These are phyloP conservation scores for Zoysia pacifica DNA, from an alignment of 176 grass and related monocot genomes.

Conservation along the genomic window DNA sequence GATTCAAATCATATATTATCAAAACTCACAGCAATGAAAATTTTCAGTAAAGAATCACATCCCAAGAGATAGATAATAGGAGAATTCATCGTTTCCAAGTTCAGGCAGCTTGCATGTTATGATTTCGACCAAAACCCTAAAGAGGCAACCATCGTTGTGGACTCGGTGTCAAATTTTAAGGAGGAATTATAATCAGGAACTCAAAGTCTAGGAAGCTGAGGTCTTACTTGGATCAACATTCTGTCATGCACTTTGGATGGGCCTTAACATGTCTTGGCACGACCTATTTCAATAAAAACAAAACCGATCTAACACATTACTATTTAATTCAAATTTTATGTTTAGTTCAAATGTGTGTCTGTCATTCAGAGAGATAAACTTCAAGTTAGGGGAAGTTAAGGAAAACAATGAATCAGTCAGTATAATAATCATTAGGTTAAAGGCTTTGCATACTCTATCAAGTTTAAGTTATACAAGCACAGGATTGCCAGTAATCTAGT, in stretches of 20 bases:
- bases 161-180: conserved; percentile 30
- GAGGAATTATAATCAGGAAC: conserved; percentile 5
- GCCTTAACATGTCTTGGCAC: conserved; percentile 14
- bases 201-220: conserved; percentile 26
- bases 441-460: conserved; percentile 2
- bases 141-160: not conserved
- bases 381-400: conserved; percentile 16
- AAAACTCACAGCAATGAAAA: conserved; percentile 12
- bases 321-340: conserved; percentile 15
- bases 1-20: not conserved
- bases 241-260: conserved; percentile 28
- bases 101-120: conserved; percentile 31
- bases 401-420: not conserved
- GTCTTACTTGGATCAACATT: conserved; percentile 42
- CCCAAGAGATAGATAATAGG: too few relatives aligned
- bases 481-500: not conserved
- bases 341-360: conserved; percentile 6
- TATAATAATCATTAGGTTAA: conserved; percentile 2
- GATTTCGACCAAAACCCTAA: conserved; percentile 24
- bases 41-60: not conserved
- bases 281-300: not conserved
- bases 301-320: conserved; percentile 42
- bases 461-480: conserved; percentile 9
- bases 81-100: not conserved
- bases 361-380: conserved; percentile 30